These are phyloP conservation scores for Przewalskia tangutica DNA, from an alignment of 257 asterid genomes.

Conservation along the genomic window DNA sequence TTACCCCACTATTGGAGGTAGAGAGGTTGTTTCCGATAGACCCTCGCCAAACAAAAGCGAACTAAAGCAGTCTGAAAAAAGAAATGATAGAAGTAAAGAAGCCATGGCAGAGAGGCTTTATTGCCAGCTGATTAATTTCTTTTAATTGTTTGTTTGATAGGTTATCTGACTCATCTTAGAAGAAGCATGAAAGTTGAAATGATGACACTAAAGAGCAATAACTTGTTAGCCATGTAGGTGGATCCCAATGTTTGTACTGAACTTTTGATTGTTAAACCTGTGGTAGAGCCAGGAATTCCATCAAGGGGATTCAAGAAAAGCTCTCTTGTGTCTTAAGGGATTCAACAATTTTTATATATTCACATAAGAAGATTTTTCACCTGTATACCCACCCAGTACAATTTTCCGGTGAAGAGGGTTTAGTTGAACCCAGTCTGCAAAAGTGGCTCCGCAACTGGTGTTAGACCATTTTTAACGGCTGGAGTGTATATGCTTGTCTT, in stretches of 20 bases:
- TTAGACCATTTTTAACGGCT: background rate
- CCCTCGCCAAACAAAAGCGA: too few relatives aligned
- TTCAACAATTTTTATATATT: background rate
- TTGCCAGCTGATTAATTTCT: background rate
- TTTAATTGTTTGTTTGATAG: background rate
- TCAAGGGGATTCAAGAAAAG: background rate
- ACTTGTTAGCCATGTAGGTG: background rate
- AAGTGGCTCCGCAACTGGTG: background rate
- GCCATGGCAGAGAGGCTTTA: too few relatives aligned
- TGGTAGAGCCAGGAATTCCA: background rate
- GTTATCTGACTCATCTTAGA: background rate
- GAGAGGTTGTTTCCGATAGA: too few relatives aligned
- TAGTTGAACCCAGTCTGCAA: background rate
- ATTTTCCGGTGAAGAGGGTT: background rate
- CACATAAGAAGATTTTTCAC: background rate
- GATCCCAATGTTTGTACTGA: background rate
- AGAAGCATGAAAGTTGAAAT: background rate
- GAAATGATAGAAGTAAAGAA: too few relatives aligned
- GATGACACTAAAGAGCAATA: background rate
- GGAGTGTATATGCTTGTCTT: background rate
- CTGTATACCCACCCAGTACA: background rate
- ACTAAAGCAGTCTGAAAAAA: too few relatives aligned
- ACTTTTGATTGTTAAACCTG: background rate
- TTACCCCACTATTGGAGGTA: too few relatives aligned
- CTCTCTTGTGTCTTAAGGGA: background rate